phyloP scores from a whole-genome alignment of 495 filamentous ascomycete genomes.

The Neurospora sp. region DNA sequence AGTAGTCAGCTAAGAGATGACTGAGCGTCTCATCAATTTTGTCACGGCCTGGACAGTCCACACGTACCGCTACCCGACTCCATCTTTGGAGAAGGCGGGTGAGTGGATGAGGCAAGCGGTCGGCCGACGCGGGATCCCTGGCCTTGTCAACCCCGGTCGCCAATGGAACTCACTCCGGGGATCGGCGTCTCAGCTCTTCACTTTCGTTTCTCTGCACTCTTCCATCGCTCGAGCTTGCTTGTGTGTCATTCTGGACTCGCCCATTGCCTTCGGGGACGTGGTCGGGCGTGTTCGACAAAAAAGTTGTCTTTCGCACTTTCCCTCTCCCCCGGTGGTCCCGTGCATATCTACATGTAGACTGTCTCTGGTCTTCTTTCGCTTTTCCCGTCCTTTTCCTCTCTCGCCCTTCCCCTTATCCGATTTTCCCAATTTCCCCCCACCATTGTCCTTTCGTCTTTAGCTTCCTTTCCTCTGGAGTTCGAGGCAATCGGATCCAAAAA shows the following conservation, averaged over 20 bases:
- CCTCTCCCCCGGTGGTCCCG: conserved; percentile 2
- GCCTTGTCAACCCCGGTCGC: neutral
- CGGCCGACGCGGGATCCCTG: neutral
- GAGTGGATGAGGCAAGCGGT: neutral
- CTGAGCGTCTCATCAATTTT: neutral
- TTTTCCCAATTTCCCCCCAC: neutral
- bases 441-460: neutral
- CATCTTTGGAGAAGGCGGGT: neutral
- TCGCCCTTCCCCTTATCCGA: neutral
- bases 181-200: neutral
- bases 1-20: too few species aligned
- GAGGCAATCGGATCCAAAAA: neutral
- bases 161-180: neutral
- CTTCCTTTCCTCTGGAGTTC: conserved; percentile 3
- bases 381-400: neutral
- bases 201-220: neutral
- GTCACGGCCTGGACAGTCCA: neutral
- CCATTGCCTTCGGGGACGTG: neutral
- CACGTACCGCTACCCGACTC: neutral
- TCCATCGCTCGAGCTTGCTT: neutral
- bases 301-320: neutral
- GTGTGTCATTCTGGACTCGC: neutral
- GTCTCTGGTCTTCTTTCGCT: neutral
- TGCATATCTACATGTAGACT: neutral
- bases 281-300: neutral